A percentile compares a stretch with the other conserved stretches of the same genome.
These are phyloP conservation scores for Sarocladium brachiariae DNA, from an alignment of 2,329 filamentous ascomycete genomes.

Conservation along the genomic window DNA sequence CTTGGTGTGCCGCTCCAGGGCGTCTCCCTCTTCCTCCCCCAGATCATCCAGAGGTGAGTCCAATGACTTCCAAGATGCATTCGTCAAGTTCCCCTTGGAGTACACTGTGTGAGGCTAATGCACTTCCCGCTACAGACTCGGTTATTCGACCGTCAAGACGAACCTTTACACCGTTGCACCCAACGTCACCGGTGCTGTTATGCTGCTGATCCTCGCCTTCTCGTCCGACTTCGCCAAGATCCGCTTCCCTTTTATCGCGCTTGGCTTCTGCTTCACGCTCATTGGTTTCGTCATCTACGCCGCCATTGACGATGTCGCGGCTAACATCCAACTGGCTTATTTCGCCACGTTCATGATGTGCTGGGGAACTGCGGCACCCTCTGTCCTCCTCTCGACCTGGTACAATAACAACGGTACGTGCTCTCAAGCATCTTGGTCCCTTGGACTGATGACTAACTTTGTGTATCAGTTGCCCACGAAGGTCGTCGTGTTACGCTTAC, in stretches of 20 bases:
- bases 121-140: slow-evolving; percentile 21
- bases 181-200: slow-evolving; percentile 65
- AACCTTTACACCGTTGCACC: slow-evolving; percentile 80
- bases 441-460: background rate
- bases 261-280: slow-evolving; percentile 69
- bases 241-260: slow-evolving; percentile 66
- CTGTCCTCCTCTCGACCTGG: slow-evolving; percentile 57
- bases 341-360: slow-evolving; percentile 78
- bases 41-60: slow-evolving; percentile 40
- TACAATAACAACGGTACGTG: slow-evolving; percentile 66
- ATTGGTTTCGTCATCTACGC: slow-evolving; percentile 75
- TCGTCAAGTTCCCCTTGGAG: no score
- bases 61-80: no score
- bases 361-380: slow-evolving; percentile 70
- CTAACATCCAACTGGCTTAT: slow-evolving; percentile 60
- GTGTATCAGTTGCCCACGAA: slow-evolving; percentile 58
- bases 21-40: slow-evolving; percentile 47
- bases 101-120: no score
- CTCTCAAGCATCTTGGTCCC: background rate
- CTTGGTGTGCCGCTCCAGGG: slow-evolving; percentile 53
- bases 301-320: slow-evolving; percentile 55
- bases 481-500: slow-evolving; percentile 64
- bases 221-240: slow-evolving; percentile 58
- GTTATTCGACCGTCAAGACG: slow-evolving; percentile 48
- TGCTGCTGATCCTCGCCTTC: slow-evolving; percentile 68